Base-by-base conservation (phyloP, 1,284 basidiomycete genomes). In the Coriolopsis trogii region DNA sequence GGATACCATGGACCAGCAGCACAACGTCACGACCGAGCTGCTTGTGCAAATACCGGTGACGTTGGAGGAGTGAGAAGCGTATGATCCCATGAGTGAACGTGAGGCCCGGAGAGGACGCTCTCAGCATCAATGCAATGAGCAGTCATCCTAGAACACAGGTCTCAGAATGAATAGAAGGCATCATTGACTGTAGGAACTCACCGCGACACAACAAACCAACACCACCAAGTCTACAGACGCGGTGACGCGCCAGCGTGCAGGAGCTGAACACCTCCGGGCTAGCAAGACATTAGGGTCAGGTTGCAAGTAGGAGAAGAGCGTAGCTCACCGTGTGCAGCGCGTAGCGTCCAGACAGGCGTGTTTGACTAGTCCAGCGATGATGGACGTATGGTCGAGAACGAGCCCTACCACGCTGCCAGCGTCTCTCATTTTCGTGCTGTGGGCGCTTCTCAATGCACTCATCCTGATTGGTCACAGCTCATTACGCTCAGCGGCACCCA, bases 51-150 rank as follows among this genome's bases (percentile, higher is more conserved):
- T 36, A 51, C 41, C 56, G 56, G 55, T 42, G 51, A 50, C 48
- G 53, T 46, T 44, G 57, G 41, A 51, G 42, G 43, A 51, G 45
- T 43, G 52, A 54, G 53, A 56, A 52, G 52, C 62, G 66, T 51
- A 60, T 59, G 46, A 57, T 60, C 55, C 62, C 65, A 60, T 65
- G 63, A 55, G 57, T 64, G 57, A 63, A 66, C 69, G 57, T 68
- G 76, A 80, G 78, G 80, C 81, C 82, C 79, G 78, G 78, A 77
- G 79, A 82, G 80, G 84, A 86, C 81, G 80, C 86, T 83, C 81
- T 82, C 73, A 87, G 81, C 87, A 90, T 90, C 78, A 84, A 87
- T 72, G 64, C 69, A 73, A 74, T 77, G 75, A 76, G 74, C 82
- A 84, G 78, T 85, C 88, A 90, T 89, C 80, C 86, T 88, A 62